Percentiles rank a stretch among this genome's conserved stretches.
Conservation (phyloP, 345 rosid species). For the rapeseed (Brassica napus) region Da-Ae NC_063438.1:11958001-11958500, state of each 20-base stretch:
- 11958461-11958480: background rate
- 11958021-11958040: constrained; percentile 49
- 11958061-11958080: constrained; percentile 38
- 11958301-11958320: constrained; percentile 54
- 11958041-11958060: constrained; percentile 42
- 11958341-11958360: constrained; percentile 88
- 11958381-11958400: constrained; percentile 63
- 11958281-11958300: constrained; percentile 49
- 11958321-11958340: constrained; percentile 81
- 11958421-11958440: constrained; percentile 94
- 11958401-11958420: constrained; percentile 90
- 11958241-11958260: constrained; percentile 43
- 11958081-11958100: constrained; percentile 37
- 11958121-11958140: constrained; percentile 49
- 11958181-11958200: background rate
- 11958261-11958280: constrained; percentile 42
- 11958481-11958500: background rate
- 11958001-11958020: constrained; percentile 86
- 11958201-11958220: background rate
- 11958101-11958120: constrained; percentile 59
- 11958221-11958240: constrained; percentile 31
- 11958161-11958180: constrained; percentile 28
- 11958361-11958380: constrained; percentile 74
- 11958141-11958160: constrained; percentile 52
- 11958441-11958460: constrained; percentile 96